These are phyloP conservation scores for Fusarium lyarnte DNA, from an alignment of 2,329 filamentous ascomycete genomes.

Conservation along the genomic window DNA sequence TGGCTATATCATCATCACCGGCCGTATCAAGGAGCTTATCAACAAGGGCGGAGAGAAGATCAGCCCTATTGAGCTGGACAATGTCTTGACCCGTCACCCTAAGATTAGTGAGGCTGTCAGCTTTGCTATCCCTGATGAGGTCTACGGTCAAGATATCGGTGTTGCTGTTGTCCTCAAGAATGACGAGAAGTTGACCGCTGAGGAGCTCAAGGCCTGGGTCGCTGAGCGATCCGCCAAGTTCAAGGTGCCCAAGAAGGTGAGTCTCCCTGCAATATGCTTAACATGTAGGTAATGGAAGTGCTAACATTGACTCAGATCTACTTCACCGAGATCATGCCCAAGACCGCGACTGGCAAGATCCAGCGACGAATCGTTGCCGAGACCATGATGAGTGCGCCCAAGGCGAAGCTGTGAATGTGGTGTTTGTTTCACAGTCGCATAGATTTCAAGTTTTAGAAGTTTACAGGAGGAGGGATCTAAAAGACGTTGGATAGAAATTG, in stretches of 20 bases:
- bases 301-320: slow-evolving; percentile 65
- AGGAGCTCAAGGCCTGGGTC: slow-evolving; percentile 75
- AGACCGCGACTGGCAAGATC: slow-evolving; percentile 92
- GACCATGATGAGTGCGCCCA: slow-evolving; percentile 74
- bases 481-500: slow-evolving; percentile 13
- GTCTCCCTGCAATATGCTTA: slow-evolving; percentile 30
- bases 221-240: slow-evolving; percentile 79
- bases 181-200: slow-evolving; percentile 63
- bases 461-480: background rate
- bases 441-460: background rate
- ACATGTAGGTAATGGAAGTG: background rate
- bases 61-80: slow-evolving; percentile 87
- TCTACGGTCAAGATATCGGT: slow-evolving; percentile 85
- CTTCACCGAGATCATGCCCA: slow-evolving; percentile 86
- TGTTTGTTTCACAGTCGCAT: background rate
- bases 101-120: slow-evolving; percentile 81
- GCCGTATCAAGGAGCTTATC: slow-evolving; percentile 93
- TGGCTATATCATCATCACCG: slow-evolving; percentile 86
- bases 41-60: slow-evolving; percentile 93
- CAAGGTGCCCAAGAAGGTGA: slow-evolving; percentile 84
- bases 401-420: slow-evolving; percentile 62
- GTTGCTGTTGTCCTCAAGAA: slow-evolving; percentile 79
- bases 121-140: slow-evolving; percentile 83
- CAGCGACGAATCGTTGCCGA: slow-evolving; percentile 88
- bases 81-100: slow-evolving; percentile 78